These are phyloP conservation scores for Penicillium sp. DNA, from an alignment of 2,329 filamentous ascomycete species.

Conservation along the genomic window DNA sequence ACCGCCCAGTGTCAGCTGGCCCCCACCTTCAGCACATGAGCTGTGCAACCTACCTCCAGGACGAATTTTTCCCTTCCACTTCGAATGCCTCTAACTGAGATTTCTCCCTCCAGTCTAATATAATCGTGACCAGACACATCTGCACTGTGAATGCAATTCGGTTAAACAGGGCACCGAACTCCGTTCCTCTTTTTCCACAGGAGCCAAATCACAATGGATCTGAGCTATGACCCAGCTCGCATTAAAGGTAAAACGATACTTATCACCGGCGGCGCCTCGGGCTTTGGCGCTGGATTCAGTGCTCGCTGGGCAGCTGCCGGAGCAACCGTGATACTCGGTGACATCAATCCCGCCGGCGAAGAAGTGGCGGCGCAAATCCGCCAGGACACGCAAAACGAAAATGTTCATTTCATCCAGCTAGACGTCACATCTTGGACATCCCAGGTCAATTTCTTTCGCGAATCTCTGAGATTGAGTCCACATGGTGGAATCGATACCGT, in stretches of 20 bases:
- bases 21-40: neutral
- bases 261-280: slow-evolving; percentile 8
- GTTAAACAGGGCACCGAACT: neutral
- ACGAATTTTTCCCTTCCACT: neutral
- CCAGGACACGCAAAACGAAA: slow-evolving; percentile 3
- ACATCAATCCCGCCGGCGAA: slow-evolving; percentile 9
- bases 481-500: slow-evolving; percentile 11
- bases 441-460: slow-evolving; percentile 9
- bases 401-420: slow-evolving; percentile 9
- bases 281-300: slow-evolving; percentile 5
- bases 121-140: neutral
- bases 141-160: neutral
- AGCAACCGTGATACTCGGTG: slow-evolving; percentile 8
- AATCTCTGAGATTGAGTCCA: slow-evolving; percentile 4
- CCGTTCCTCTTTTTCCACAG: neutral
- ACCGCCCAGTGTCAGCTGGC: neutral
- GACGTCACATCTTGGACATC: slow-evolving; percentile 12
- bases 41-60: neutral
- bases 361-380: slow-evolving; percentile 7
- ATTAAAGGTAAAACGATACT: slow-evolving; percentile 7
- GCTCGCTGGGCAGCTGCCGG: slow-evolving; percentile 9
- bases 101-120: neutral
- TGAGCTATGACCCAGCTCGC: slow-evolving; percentile 1
- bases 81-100: neutral
- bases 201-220: slow-evolving; percentile 3